These are phyloP conservation scores for Sextonia rubra DNA, from an alignment of 164 flowering plant genomes.

Conservation along the genomic window DNA sequence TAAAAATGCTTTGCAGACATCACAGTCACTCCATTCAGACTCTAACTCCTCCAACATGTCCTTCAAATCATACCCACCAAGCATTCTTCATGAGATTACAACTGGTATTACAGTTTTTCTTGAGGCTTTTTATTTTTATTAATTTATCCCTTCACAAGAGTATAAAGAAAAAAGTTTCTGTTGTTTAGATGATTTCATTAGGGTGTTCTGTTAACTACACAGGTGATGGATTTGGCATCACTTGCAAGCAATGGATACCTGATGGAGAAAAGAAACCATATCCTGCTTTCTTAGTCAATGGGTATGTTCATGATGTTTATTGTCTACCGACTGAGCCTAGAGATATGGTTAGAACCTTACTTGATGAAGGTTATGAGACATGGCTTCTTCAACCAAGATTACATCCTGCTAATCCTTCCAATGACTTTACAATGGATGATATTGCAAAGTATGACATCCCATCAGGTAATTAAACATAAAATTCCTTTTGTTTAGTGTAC, in stretches of 20 bases:
- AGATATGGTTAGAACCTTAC: conserved; percentile 52
- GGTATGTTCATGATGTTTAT: conserved; percentile 45
- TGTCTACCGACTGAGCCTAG: conserved; percentile 56
- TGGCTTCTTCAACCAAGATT: conserved; percentile 53
- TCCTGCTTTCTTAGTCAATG: conserved; percentile 56
- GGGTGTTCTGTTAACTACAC: conserved; percentile 11
- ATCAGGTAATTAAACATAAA: conserved; percentile 29
- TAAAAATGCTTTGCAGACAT: conserved; percentile 40
- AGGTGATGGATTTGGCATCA: conserved; percentile 44
- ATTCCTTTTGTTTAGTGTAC: too few relatives aligned
- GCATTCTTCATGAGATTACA: conserved; percentile 33
- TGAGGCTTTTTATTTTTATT: too few relatives aligned
- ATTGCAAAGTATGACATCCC: conserved; percentile 56
- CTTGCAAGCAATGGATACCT: conserved; percentile 33
- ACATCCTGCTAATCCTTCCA: conserved; percentile 44
- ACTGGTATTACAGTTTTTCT: conserved; percentile 31
- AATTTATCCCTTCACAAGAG: too few relatives aligned
- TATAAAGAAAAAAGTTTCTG: too few relatives aligned
- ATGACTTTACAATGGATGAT: conserved; percentile 49
- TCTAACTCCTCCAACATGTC: conserved; percentile 7
- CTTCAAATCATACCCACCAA: conserved; percentile 30
- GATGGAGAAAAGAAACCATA: conserved; percentile 21
- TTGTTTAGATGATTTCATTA: too few relatives aligned
- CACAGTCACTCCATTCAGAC: conserved; percentile 23
- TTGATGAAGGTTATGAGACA: conserved; percentile 41